Evolutionary conservation across 163 green algal genomes (phyloP).

Genomic region (Coccomyxa subellipsoidea): DNA sequence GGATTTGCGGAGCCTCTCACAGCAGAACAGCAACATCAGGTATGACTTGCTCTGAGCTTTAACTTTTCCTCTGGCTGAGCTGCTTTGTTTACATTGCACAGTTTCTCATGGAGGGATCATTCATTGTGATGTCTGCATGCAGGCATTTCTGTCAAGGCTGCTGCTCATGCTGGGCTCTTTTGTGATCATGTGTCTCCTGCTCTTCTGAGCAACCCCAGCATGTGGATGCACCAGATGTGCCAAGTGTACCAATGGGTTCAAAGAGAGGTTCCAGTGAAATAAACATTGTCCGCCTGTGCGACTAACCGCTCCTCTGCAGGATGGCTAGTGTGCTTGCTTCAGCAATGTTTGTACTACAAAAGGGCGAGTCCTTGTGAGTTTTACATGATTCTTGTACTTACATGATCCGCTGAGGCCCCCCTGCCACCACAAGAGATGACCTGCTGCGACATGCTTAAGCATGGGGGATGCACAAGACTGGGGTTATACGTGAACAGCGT

Average conservation of each 20-base stretch:
- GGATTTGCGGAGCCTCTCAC: conserved; percentile 72
- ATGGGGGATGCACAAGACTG: too few relatives aligned
- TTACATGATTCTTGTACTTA: too few relatives aligned
- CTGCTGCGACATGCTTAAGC: too few relatives aligned
- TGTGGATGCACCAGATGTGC: not conserved
- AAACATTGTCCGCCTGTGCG: too few relatives aligned
- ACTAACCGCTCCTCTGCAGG: too few relatives aligned
- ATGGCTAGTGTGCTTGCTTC: too few relatives aligned
- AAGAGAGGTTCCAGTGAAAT: not conserved
- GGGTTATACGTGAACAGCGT: too few relatives aligned
- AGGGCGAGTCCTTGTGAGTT: too few relatives aligned
- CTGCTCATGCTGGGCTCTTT: conserved; percentile 92
- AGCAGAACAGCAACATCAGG: conserved; percentile 89
- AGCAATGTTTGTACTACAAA: too few relatives aligned
- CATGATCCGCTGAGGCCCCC: too few relatives aligned
- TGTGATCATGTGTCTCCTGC: conserved; percentile 79
- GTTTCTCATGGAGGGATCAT: not conserved
- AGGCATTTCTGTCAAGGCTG: conserved; percentile 85
- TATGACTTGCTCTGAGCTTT: conserved; percentile 11
- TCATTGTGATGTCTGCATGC: conserved; percentile 8
- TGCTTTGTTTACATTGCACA: not conserved
- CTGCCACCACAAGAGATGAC: too few relatives aligned
- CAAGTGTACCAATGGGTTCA: not conserved
- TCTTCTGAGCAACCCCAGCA: conserved; percentile 25
- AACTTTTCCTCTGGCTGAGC: too few relatives aligned